Percentiles rank a stretch among this genome's conserved stretches.
These are phyloP conservation scores for Cucurbitaria berberidis DNA, from an alignment of 2,329 filamentous ascomycete species.

Conservation along the genomic window DNA sequence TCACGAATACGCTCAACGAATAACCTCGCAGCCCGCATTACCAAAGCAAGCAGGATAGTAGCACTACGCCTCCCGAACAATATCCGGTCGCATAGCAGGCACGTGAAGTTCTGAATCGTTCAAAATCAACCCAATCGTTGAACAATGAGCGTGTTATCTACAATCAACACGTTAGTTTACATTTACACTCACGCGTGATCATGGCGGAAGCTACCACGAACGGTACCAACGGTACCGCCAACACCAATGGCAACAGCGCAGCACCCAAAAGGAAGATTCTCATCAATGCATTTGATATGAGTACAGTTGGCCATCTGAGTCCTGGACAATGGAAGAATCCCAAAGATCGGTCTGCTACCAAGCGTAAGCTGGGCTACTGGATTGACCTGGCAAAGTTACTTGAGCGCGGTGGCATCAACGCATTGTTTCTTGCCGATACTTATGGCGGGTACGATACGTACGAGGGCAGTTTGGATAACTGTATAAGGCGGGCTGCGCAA, in stretches of 20 bases:
- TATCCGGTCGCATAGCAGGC: not conserved
- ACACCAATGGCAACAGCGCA: not conserved
- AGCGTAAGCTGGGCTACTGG: slow-evolving; percentile 68
- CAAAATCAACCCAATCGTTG: not conserved
- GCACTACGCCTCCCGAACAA: not conserved
- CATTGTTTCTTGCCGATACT: slow-evolving; percentile 70
- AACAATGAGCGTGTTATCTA: not conserved
- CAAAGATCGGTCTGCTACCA: slow-evolving; percentile 65
- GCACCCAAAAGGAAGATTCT: slow-evolving; percentile 60
- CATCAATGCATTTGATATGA: slow-evolving; percentile 71
- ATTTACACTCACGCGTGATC: not conserved
- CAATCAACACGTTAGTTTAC: not conserved
- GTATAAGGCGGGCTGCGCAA: slow-evolving; percentile 66
- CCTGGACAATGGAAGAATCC: slow-evolving; percentile 75
- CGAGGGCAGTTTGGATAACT: slow-evolving; percentile 64
- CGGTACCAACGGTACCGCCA: slow-evolving; percentile 4
- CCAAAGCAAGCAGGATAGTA: not conserved
- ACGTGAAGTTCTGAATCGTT: not conserved
- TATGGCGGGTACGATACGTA: slow-evolving; percentile 70
- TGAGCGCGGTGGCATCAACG: slow-evolving; percentile 68
- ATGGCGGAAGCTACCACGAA: slow-evolving; percentile 23
- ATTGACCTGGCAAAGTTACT: slow-evolving; percentile 67
- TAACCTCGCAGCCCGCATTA: not conserved
- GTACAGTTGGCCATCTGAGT: slow-evolving; percentile 67
- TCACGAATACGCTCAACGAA: slow-evolving; percentile 13